Percentiles rank a stretch among this genome's conserved stretches.
Conservation (phyloP, 495 filamentous ascomycete genomes). For the Physcia stellaris region DNA sequence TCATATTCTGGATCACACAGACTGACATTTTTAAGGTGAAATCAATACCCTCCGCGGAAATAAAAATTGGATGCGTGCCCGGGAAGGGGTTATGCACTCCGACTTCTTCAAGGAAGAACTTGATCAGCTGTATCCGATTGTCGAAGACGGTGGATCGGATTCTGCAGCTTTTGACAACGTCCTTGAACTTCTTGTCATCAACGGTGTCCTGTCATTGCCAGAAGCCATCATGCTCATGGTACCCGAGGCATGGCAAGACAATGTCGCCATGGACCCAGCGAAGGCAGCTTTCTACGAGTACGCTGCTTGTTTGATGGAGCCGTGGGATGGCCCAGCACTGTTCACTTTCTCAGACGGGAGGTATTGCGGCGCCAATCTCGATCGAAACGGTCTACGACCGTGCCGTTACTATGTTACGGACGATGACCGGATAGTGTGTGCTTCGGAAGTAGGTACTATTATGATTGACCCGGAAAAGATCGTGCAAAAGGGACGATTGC, state of each 20-base stretch:
- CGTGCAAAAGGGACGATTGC: slow-evolving; percentile 86
- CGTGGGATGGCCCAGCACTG: slow-evolving; percentile 94
- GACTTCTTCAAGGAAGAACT: slow-evolving; percentile 88
- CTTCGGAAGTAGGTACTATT: slow-evolving; percentile 95
- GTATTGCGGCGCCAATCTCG: slow-evolving; percentile 97
- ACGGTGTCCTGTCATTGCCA: slow-evolving; percentile 90
- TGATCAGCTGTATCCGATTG: slow-evolving; percentile 81
- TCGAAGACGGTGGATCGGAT: slow-evolving; percentile 95
- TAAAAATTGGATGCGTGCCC: slow-evolving; percentile 99
- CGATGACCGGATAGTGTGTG: slow-evolving; percentile 96
- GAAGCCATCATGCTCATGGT: slow-evolving; percentile 99
- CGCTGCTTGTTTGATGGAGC: slow-evolving; percentile 99
- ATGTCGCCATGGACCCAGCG: slow-evolving; percentile 78
- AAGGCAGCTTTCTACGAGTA: slow-evolving; percentile 99
- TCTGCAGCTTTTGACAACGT: slow-evolving; percentile 99
- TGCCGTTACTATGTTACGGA: slow-evolving; percentile 98
- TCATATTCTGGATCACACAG: too few species aligned
- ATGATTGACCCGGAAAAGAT: slow-evolving; percentile 80
- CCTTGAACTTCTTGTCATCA: slow-evolving; percentile 86
- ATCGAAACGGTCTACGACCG: slow-evolving; percentile 91
- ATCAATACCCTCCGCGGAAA: slow-evolving; percentile 98
- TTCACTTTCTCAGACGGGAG: slow-evolving; percentile 98
- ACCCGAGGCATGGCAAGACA: slow-evolving; percentile 97
- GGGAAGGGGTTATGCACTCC: slow-evolving; percentile 91
- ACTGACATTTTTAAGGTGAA: slow-evolving; percentile 46